phyloP scores from a whole-genome alignment of 2,329 filamentous ascomycete species.

The Pseudonectria buxi region DNA sequence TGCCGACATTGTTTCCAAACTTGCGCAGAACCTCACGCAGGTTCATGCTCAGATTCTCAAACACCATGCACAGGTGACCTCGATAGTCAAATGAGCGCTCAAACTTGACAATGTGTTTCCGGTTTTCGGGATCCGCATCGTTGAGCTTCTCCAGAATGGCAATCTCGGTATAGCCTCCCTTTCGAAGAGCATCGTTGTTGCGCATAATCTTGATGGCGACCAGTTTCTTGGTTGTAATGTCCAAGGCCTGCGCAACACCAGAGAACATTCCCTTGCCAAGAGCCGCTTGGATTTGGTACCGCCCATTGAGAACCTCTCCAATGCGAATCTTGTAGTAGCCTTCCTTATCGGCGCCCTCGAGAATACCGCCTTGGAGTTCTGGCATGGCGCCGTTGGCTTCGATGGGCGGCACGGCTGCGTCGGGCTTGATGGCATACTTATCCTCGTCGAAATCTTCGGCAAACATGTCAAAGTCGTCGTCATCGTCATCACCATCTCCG shows the following conservation, averaged over 20 bases:
- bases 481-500: conserved; percentile 50
- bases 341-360: conserved; percentile 90
- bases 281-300: conserved; percentile 82
- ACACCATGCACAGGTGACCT: conserved; percentile 90
- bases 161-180: conserved; percentile 91
- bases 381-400: conserved; percentile 40
- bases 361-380: conserved; percentile 59
- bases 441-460: conserved; percentile 69
- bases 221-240: conserved; percentile 65
- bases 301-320: conserved; percentile 80
- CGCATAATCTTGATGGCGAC: conserved; percentile 98
- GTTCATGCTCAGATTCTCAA: conserved; percentile 92
- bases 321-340: conserved; percentile 95
- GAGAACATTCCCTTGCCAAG: conserved; percentile 96
- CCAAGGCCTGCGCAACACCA: conserved; percentile 82
- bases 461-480: conserved; percentile 82
- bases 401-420: conserved; percentile 25
- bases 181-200: conserved; percentile 87
- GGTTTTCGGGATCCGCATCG: conserved; percentile 77
- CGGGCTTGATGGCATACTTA: conserved; percentile 51
- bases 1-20: conserved; percentile 88
- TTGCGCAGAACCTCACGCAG: conserved; percentile 91
- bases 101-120: conserved; percentile 85
- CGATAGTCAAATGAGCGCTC: conserved; percentile 89
- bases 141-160: conserved; percentile 85